These are phyloP conservation scores for Tremella yokohamensis DNA, from an alignment of 768 basidiomycete species.

Conservation along the genomic window DNA sequence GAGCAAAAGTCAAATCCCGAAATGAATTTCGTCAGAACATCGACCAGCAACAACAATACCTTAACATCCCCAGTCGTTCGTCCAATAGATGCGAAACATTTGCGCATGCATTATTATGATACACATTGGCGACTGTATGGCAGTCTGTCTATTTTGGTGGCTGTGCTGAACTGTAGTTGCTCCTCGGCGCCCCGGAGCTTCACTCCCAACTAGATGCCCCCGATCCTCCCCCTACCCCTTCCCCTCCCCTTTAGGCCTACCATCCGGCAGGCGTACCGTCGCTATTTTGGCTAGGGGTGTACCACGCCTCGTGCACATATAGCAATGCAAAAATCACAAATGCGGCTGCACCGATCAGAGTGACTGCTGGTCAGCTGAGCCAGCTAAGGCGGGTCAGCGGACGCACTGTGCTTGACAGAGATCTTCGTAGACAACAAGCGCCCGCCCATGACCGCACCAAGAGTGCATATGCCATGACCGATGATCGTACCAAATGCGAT, in stretches of 20 bases:
- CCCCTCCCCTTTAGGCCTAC: not conserved
- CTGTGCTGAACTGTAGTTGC: no score
- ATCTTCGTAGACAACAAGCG: conserved; percentile 89
- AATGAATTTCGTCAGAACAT: no score
- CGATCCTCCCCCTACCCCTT: no score
- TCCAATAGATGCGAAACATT: no score
- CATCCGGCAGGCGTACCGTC: not conserved
- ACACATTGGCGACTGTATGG: no score
- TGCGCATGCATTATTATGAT: no score
- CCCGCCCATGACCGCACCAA: conserved; percentile 87
- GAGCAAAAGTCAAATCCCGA: no score
- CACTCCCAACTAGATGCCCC: no score
- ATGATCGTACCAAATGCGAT: conserved; percentile 85
- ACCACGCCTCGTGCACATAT: conserved; percentile 66
- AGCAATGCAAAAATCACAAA: conserved; percentile 80
- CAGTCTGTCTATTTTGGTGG: no score
- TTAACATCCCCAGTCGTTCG: no score
- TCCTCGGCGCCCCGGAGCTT: no score
- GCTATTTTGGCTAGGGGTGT: conserved; percentile 7
- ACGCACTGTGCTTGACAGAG: conserved; percentile 86
- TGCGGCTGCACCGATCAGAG: conserved; percentile 71
- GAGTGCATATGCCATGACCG: conserved; percentile 82
- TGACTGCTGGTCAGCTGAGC: conserved; percentile 58
- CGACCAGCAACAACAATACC: no score
- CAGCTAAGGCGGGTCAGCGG: not conserved